phyloP scores from a whole-genome alignment of 2,329 filamentous ascomycete genomes.

The Zymoseptoria tritici region DNA sequence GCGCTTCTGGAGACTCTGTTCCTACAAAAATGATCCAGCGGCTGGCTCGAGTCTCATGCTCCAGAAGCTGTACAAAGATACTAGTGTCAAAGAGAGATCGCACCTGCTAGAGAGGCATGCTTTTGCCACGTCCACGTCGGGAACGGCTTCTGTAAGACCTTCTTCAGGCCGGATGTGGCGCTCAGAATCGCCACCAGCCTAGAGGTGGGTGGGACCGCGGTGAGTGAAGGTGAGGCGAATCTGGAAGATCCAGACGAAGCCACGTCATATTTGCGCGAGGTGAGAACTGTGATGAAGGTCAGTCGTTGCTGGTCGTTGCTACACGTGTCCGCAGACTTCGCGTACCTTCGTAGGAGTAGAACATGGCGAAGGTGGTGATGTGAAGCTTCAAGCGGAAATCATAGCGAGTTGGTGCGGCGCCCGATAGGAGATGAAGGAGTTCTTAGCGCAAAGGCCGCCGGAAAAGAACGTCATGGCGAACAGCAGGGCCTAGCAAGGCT shows the following conservation, averaged over 20 bases:
- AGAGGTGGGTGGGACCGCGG: slow-evolving; percentile 19
- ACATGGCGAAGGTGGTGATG: slow-evolving; percentile 53
- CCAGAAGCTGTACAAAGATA: too few relatives aligned
- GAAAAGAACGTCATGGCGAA: too few relatives aligned
- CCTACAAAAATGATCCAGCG: too few relatives aligned
- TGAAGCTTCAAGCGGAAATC: too few relatives aligned
- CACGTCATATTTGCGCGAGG: slow-evolving; percentile 79
- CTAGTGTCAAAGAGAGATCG: too few relatives aligned
- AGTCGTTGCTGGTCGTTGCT: slow-evolving; percentile 2
- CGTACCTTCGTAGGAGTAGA: slow-evolving; percentile 91
- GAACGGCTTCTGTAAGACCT: slow-evolving; percentile 74
- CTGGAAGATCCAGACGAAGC: slow-evolving; percentile 97
- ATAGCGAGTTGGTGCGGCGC: too few relatives aligned
- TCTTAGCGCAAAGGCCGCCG: too few relatives aligned
- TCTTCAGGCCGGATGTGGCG: slow-evolving; percentile 60
- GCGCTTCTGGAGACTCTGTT: too few relatives aligned
- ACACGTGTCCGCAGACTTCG: background rate
- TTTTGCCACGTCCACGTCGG: slow-evolving; percentile 76
- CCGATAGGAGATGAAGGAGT: too few relatives aligned
- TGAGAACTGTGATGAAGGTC: slow-evolving; percentile 54
- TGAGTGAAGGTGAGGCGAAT: background rate
- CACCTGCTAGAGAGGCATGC: slow-evolving; percentile 50
- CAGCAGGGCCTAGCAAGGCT: too few relatives aligned
- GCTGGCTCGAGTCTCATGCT: too few relatives aligned
- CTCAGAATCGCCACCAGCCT: slow-evolving; percentile 92